Conservation (phyloP, 2,329 filamentous ascomycete genomes). For the Xylariaceae sp. region DNA sequence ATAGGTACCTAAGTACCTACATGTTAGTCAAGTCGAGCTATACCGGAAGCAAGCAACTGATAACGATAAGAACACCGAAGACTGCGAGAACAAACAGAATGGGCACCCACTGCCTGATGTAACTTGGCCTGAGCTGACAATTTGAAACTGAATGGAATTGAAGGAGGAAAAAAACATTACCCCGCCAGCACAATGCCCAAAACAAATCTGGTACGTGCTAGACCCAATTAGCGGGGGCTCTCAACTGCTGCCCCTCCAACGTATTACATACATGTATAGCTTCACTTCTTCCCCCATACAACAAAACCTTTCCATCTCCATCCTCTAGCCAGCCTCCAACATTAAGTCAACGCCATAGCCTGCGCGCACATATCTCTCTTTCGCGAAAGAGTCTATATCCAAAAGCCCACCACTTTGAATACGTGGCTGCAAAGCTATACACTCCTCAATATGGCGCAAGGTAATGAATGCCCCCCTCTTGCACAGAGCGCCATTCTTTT, state of each 20-base stretch:
- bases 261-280: neutral
- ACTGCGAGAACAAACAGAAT: too few species aligned
- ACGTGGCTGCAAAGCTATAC: neutral
- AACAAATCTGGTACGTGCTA: neutral
- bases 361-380: slow-evolving; percentile 6
- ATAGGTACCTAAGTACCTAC: too few species aligned
- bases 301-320: slow-evolving; percentile 21
- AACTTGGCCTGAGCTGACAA: neutral
- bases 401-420: neutral
- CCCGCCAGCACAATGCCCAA: neutral
- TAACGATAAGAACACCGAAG: neutral
- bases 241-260: slow-evolving; percentile 4
- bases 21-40: too few species aligned
- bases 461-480: neutral
- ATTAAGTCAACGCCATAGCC: neutral
- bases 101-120: neutral
- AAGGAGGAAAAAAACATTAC: neutral
- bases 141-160: neutral
- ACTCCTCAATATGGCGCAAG: neutral
- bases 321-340: slow-evolving; percentile 20
- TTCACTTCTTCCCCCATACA: neutral
- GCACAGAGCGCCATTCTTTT: neutral
- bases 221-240: neutral
- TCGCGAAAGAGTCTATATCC: slow-evolving; percentile 10
- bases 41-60: neutral